Evolutionary conservation across 192 early-diverging fungal genomes (phyloP).

Genomic region (Spinellus fusiger): DNA sequence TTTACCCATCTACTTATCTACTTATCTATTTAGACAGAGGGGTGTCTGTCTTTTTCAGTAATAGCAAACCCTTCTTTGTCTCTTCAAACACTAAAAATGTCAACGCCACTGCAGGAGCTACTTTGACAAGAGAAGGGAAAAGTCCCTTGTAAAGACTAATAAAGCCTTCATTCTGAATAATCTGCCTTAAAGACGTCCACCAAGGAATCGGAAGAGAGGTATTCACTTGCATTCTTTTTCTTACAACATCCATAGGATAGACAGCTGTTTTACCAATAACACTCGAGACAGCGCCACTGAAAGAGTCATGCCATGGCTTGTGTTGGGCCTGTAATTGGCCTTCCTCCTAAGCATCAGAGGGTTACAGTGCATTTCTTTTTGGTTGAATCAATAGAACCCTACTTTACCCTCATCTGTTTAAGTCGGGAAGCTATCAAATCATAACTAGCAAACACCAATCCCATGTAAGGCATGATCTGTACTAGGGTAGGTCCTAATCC

Average conservation of each 20-base stretch:
- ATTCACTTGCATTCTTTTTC: constrained; percentile 70
- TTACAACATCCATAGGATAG: constrained; percentile 88
- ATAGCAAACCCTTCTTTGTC: constrained; percentile 46
- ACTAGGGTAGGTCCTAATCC: constrained; percentile 76
- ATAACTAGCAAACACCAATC: constrained; percentile 82
- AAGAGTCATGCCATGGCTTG: constrained; percentile 52
- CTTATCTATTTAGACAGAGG: not conserved
- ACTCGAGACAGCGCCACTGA: constrained; percentile 77
- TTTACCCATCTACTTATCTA: not conserved
- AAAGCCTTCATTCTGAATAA: constrained; percentile 73
- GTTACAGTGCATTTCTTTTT: too few species aligned
- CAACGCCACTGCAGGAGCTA: constrained; percentile 76
- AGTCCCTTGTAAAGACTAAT: constrained; percentile 84
- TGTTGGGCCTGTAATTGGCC: constrained; percentile 10
- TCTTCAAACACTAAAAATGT: constrained; percentile 83
- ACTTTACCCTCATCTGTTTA: constrained; percentile 33
- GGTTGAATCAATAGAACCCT: not conserved
- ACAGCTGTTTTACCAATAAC: constrained; percentile 77
- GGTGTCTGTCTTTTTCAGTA: not conserved
- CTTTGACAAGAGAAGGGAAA: constrained; percentile 79
- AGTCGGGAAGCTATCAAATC: constrained; percentile 49
- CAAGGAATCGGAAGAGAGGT: constrained; percentile 57
- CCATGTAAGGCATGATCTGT: constrained; percentile 96
- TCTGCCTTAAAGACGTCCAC: constrained; percentile 51
- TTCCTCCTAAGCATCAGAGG: constrained; percentile 24